These are phyloP conservation scores for Pterocarpus macrocarpus DNA, from an alignment of 306 rosid genomes.

Conservation along the genomic window DNA sequence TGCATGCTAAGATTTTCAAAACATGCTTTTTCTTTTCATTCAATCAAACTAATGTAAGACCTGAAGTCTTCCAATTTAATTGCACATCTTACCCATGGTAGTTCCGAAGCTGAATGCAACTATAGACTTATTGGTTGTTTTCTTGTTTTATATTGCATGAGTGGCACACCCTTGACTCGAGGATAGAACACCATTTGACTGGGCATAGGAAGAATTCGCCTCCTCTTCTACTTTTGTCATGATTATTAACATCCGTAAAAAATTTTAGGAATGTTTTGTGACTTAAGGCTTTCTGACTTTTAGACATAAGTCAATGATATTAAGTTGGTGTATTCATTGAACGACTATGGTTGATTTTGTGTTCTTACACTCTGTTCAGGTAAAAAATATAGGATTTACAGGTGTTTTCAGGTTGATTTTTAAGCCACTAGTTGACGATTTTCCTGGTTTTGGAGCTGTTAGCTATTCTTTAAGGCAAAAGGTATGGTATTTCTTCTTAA, in stretches of 20 bases:
- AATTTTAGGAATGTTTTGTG: constrained; percentile 12
- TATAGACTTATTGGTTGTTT: background rate
- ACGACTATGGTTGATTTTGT: constrained; percentile 39
- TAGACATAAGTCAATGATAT: background rate
- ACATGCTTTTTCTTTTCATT: constrained; percentile 31
- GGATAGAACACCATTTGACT: background rate
- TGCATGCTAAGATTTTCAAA: too few species aligned
- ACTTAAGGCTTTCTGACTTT: constrained; percentile 33
- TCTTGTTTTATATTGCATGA: constrained; percentile 2
- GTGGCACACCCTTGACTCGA: background rate
- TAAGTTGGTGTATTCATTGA: constrained; percentile 32
- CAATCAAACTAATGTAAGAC: constrained; percentile 35
- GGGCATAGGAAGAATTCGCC: constrained; percentile 19
- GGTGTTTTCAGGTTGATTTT: constrained; percentile 96
- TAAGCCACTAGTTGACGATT: constrained; percentile 88
- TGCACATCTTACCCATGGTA: constrained; percentile 13
- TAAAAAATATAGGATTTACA: constrained; percentile 92
- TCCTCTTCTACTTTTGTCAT: constrained; percentile 9
- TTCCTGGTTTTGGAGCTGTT: constrained; percentile 98
- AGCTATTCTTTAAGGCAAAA: constrained; percentile 90
- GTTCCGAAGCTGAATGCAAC: constrained; percentile 30
- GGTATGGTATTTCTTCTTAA: constrained; percentile 58
- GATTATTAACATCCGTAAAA: constrained; percentile 28
- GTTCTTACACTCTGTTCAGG: constrained; percentile 60
- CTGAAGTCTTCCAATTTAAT: constrained; percentile 10